These are phyloP conservation scores for Aspergillus incahuasiensis DNA, from an alignment of 495 filamentous ascomycete species.

Conservation along the genomic window DNA sequence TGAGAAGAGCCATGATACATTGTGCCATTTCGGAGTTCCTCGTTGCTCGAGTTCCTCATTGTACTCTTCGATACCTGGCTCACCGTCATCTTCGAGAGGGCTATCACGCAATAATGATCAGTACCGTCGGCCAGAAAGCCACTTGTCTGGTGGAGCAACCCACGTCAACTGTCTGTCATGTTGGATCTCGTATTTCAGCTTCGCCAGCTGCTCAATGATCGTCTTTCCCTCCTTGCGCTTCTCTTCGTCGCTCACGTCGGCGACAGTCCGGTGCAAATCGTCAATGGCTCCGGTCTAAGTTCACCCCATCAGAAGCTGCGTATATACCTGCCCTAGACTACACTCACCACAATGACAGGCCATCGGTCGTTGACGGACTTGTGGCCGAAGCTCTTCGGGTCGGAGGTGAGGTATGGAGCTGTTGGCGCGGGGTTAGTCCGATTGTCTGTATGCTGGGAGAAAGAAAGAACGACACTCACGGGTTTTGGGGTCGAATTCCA, in stretches of 20 bases:
- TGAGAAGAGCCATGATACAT: constrained; percentile 78
- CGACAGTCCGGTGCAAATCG: constrained; percentile 75
- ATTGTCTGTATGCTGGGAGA: background rate
- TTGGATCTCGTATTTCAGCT: constrained; percentile 92
- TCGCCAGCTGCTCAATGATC: constrained; percentile 74
- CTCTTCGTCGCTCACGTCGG: constrained; percentile 46
- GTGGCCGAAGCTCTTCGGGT: constrained; percentile 83
- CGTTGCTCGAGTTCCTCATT: constrained; percentile 78
- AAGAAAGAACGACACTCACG: constrained; percentile 37
- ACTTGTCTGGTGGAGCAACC: constrained; percentile 20
- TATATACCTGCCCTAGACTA: background rate
- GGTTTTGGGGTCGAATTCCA: constrained; percentile 62
- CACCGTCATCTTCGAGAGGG: constrained; percentile 76
- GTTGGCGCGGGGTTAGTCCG: constrained; percentile 18
- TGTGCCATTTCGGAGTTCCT: constrained; percentile 73
- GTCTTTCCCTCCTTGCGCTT: constrained; percentile 76
- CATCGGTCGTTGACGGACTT: constrained; percentile 78
- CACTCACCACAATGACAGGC: constrained; percentile 83
- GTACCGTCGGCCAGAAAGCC: background rate
- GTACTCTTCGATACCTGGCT: constrained; percentile 72
- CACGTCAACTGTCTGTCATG: constrained; percentile 82
- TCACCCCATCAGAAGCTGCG: background rate
- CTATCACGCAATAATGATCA: constrained; percentile 35
- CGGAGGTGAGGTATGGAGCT: constrained; percentile 77
- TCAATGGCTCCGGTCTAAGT: constrained; percentile 87